Evolutionary conservation across 192 early-diverging fungal genomes (phyloP), one percentile per base, ranked within the genome.

Genomic region (Coemansia sp.): DNA sequence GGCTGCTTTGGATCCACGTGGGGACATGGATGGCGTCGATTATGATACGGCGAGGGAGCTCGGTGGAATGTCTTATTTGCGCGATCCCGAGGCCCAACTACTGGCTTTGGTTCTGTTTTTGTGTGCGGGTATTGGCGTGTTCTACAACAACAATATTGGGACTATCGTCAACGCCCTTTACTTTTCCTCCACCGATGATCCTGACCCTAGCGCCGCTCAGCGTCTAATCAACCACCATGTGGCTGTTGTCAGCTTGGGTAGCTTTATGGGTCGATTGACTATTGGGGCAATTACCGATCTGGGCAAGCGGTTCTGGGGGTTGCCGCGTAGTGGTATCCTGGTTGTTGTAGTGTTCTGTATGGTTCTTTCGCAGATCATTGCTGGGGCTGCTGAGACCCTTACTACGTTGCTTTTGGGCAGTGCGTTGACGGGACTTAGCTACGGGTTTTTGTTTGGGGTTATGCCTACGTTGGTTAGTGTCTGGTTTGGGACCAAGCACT

Each of bases 61-160:
- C 9, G 81, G 81, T 10, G 81, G 81, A 14, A 18, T 71, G 40
- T 43, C 66, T 1, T 84, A 77, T 26, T 16, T 84, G 53, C 53
- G 65, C 11, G 83, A 84, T 48, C 73, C 73, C 9, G 78, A 84
- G 60, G 75, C 79, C 5, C 83, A 75, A 66, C 75, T 76, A 11
- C 61, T 84, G 18, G 67, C 73, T 2, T 36, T 84, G 56, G 79
- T 80, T 4, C 57, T 84, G 33, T 76, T 84, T 31, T 59, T 78
- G 36, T 76, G 75, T n/a, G 76, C 75, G 0, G 83, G 83, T 6
- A 72, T 81, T 23, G 83, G 83, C 4, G 70, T 84, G 33, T 81
- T 82, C 62, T 84, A 76, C 66, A 84, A 71, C 66, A 84, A 84
- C 70, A 81, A 81, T 36, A 67, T 77, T 5, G 83, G 83, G 3